phyloP scores from a whole-genome alignment of 2,329 filamentous ascomycete genomes.

The Keithomyces neogunnii region DNA sequence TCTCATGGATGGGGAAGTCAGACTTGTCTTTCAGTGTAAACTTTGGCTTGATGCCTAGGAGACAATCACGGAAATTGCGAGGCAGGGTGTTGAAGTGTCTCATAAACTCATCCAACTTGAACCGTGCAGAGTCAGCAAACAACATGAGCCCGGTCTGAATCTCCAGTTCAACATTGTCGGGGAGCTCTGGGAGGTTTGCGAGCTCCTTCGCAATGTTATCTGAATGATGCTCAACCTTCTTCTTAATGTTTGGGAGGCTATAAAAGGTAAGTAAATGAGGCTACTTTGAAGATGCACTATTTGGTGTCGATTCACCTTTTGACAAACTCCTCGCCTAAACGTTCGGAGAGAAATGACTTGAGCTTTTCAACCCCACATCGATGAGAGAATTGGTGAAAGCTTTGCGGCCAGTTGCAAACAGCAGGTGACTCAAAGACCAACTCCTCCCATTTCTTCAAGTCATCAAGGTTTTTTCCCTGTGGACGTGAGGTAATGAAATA shows the following conservation, averaged over 20 bases:
- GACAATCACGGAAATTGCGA: slow-evolving; percentile 39
- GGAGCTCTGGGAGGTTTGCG: slow-evolving; percentile 54
- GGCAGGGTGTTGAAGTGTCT: slow-evolving; percentile 38
- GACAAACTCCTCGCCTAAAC: slow-evolving; percentile 44
- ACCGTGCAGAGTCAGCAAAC: slow-evolving; percentile 45
- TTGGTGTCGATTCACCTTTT: slow-evolving; percentile 29
- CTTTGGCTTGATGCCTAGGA: slow-evolving; percentile 38
- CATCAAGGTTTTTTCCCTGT: slow-evolving; percentile 42
- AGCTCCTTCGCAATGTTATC: slow-evolving; percentile 46
- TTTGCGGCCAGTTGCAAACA: slow-evolving; percentile 36
- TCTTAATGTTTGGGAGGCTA: slow-evolving; percentile 44
- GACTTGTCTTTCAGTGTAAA: slow-evolving; percentile 31
- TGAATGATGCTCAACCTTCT: slow-evolving; percentile 42
- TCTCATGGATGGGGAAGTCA: slow-evolving; percentile 27
- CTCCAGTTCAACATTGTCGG: slow-evolving; percentile 57
- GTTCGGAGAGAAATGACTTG: slow-evolving; percentile 42
- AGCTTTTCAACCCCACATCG: slow-evolving; percentile 46
- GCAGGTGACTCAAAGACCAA: slow-evolving; percentile 36
- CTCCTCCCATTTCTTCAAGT: slow-evolving; percentile 44
- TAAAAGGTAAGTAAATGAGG: slow-evolving; percentile 10
- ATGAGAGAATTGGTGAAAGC: slow-evolving; percentile 37
- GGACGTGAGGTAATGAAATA: slow-evolving; percentile 73
- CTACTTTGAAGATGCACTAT: neutral
- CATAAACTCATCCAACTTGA: slow-evolving; percentile 42
- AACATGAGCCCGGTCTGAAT: slow-evolving; percentile 50